Base-by-base conservation (phyloP, 805 yeast genomes). In the Saccharomycopsis fibuligera region DNA sequence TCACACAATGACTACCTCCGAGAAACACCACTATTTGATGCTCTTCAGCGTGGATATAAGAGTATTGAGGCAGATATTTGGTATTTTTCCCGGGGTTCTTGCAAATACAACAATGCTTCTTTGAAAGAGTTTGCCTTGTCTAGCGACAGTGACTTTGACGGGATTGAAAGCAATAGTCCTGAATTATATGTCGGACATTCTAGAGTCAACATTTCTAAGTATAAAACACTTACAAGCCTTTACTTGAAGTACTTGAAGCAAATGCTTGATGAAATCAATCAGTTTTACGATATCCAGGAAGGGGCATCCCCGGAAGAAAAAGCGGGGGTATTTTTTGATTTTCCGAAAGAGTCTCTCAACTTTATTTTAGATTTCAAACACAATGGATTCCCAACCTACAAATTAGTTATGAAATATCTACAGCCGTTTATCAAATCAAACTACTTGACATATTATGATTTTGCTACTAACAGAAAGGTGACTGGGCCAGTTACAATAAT, bases 1-100 rank as follows among this genome's bases (percentile, higher is more conserved):
- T 79, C 86, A 1, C 88, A 82, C 60, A 82, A 82, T 58, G 87
- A 81, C 58, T 83, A 82, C 60, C 76, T 82, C 81, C 65, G 87
- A 57, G 51, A 57, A 2, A 57, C 65, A 3, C 87, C 87, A 0
- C 64, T 82, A 5, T 69, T 75, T 47, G 82, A 80, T 51, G 87
- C 86, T 0, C 60, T 72, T 14, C 57, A 59, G 5, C 54, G 60
- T 23, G 88, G 87, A 2, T 69, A 76, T 27, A 66, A 68, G 38
- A 75, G 83, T 44, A 68, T 81, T 1, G 88, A 82, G 62, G 81
- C 82, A 16, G 89, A 82, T 57, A 70, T 79, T 12, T 81, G 83
- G 83, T 62, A 60, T 43, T 59, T 62, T 8, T 43, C 43, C 4
- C 27, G 19, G 16, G 40, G 19, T 14, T 19, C 19, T 4, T 48